These are phyloP conservation scores for Mucor saturninus DNA, from an alignment of 371 early-diverging fungal species.

Conservation along the genomic window DNA sequence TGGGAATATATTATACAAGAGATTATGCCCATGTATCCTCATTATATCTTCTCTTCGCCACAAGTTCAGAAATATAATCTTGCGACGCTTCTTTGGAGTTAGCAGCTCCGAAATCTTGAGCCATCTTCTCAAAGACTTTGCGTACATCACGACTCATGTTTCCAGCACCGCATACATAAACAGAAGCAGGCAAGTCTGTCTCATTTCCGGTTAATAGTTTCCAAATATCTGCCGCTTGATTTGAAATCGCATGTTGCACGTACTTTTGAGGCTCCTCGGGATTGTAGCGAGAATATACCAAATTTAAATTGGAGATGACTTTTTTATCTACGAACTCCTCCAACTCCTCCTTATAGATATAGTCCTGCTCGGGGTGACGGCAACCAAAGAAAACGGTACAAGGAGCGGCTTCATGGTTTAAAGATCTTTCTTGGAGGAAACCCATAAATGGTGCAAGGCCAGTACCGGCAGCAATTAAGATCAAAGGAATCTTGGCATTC, in stretches of 20 bases:
- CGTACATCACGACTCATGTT: conserved; percentile 54
- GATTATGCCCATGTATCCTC: conserved; percentile 49
- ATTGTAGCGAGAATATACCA: too few species aligned
- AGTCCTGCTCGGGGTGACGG: conserved; percentile 73
- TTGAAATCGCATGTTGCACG: conserved; percentile 48
- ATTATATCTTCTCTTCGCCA: conserved; percentile 40
- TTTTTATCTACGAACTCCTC: conserved; percentile 37
- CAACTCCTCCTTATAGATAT: conserved; percentile 73
- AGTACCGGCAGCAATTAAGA: conserved; percentile 74
- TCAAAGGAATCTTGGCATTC: conserved; percentile 45
- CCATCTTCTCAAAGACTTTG: conserved; percentile 37
- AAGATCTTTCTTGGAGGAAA: conserved; percentile 57
- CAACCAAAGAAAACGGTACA: conserved; percentile 81
- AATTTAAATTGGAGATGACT: too few species aligned
- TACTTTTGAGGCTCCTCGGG: conserved; percentile 33
- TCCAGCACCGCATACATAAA: conserved; percentile 52
- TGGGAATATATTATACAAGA: too few species aligned
- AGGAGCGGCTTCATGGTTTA: conserved; percentile 28
- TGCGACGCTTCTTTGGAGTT: conserved; percentile 38
- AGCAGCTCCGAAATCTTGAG: conserved; percentile 39
- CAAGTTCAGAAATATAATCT: conserved; percentile 22
- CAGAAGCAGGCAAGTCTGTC: conserved; percentile 20
- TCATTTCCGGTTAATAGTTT: conserved; percentile 25
- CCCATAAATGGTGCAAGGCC: conserved; percentile 93
- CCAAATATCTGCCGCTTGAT: conserved; percentile 42